A percentile compares a stretch with the other conserved stretches of the same genome.
Evolutionary conservation across 495 filamentous ascomycete genomes (phyloP).

Genomic region (Tuber indicum): DNA sequence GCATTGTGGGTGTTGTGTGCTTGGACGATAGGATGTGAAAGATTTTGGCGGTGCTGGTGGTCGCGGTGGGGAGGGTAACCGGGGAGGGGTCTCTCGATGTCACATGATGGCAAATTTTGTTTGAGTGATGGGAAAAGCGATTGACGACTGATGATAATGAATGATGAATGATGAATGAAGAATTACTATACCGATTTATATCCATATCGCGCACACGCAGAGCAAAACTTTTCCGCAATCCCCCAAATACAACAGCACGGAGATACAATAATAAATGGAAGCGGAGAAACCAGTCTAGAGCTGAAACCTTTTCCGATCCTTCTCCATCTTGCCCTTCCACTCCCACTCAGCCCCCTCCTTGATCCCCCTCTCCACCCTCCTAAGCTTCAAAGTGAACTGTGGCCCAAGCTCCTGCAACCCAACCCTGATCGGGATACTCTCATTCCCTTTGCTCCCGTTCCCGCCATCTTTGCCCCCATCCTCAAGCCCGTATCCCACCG

Average conservation of each 20-base stretch:
- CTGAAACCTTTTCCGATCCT: constrained; percentile 84
- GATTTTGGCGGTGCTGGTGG: neutral
- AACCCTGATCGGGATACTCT: constrained; percentile 71
- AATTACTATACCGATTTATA: neutral
- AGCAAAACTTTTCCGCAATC: neutral
- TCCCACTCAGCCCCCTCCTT: constrained; percentile 68
- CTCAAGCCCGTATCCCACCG: constrained; percentile 50
- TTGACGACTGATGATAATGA: neutral
- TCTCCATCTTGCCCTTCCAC: constrained; percentile 92
- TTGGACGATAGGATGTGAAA: neutral
- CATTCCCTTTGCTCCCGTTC: constrained; percentile 74
- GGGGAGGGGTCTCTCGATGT: neutral
- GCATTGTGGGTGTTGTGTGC: neutral
- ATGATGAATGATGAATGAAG: neutral
- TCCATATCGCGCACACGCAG: neutral
- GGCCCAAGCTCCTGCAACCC: constrained; percentile 84
- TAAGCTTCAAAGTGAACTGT: constrained; percentile 76
- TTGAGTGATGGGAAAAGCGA: neutral
- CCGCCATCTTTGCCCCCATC: constrained; percentile 54
- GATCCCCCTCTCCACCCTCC: constrained; percentile 85
- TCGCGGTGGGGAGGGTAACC: neutral
- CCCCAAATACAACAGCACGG: neutral
- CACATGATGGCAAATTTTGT: neutral
- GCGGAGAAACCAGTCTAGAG: constrained; percentile 48
- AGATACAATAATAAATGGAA: neutral